These are phyloP conservation scores for Arthrinium puccinioides DNA, from an alignment of 2,329 filamentous ascomycete species.

Conservation along the genomic window DNA sequence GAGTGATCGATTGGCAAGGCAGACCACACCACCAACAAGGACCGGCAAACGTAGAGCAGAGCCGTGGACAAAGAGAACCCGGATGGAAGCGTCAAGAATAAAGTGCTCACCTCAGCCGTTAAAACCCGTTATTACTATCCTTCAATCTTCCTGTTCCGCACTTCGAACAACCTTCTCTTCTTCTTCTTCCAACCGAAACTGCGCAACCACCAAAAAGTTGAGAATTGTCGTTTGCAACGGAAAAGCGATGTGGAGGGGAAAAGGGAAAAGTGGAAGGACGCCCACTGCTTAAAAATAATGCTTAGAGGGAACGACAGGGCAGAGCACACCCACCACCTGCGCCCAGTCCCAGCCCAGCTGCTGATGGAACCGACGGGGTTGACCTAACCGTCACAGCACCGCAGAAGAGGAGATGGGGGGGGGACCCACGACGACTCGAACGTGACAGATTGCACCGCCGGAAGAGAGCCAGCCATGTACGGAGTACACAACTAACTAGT, in stretches of 20 bases:
- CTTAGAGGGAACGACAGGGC: no score
- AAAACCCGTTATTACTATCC: background rate
- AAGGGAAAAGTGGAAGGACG: conserved; percentile 1
- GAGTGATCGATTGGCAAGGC: background rate
- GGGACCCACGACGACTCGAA: no score
- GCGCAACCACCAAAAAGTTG: conserved; percentile 1
- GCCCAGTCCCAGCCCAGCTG: no score
- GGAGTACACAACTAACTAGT: no score
- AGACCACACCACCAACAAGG: background rate
- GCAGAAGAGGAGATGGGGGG: no score
- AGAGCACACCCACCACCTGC: no score
- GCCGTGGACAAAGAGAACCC: background rate
- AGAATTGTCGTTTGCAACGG: background rate
- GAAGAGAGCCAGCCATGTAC: no score
- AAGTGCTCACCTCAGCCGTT: conserved; percentile 1
- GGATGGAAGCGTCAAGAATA: background rate
- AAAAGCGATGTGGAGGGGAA: conserved; percentile 4
- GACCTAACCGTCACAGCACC: no score
- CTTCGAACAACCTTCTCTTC: background rate
- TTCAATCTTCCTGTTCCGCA: background rate
- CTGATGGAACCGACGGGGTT: no score
- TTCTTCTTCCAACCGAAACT: conserved; percentile 2
- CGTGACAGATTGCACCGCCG: no score
- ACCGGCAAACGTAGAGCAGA: background rate
- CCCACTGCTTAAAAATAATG: no score